Conservation (phyloP, 2,329 filamentous ascomycete genomes). For the Eutypa lata region DNA sequence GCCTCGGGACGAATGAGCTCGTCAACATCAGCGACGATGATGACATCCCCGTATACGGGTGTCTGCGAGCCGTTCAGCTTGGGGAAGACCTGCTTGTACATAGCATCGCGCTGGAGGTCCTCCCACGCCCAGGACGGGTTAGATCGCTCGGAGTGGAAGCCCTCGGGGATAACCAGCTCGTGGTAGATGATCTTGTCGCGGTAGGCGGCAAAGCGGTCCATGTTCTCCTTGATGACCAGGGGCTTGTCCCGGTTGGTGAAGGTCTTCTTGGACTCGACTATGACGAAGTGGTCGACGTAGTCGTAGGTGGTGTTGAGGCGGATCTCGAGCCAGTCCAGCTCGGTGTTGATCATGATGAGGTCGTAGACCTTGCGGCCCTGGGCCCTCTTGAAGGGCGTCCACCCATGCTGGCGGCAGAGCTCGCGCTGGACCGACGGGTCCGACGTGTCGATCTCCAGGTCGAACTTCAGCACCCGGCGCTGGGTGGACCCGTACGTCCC, state of each 20-base stretch:
- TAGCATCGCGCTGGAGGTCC: slow-evolving; percentile 49
- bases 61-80: slow-evolving; percentile 37
- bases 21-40: slow-evolving; percentile 59
- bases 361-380: slow-evolving; percentile 54
- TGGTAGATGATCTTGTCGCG: slow-evolving; percentile 61
- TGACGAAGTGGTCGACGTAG: slow-evolving; percentile 62
- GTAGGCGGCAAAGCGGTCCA: slow-evolving; percentile 49
- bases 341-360: slow-evolving; percentile 59
- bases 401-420: slow-evolving; percentile 36
- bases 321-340: slow-evolving; percentile 65
- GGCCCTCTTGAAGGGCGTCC: slow-evolving; percentile 30
- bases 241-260: slow-evolving; percentile 57
- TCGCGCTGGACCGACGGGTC: slow-evolving; percentile 15
- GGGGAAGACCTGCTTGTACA: slow-evolving; percentile 56
- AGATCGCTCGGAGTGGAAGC: slow-evolving; percentile 32
- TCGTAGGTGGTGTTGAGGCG: slow-evolving; percentile 55
- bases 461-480: slow-evolving; percentile 17
- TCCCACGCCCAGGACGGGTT: slow-evolving; percentile 46
- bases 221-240: slow-evolving; percentile 49
- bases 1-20: slow-evolving; percentile 55
- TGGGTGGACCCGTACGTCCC: slow-evolving; percentile 18
- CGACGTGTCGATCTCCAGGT: slow-evolving; percentile 15
- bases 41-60: slow-evolving; percentile 48
- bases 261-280: slow-evolving; percentile 56
- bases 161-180: slow-evolving; percentile 43